Percentiles rank a stretch among this genome's conserved stretches.
Evolutionary conservation across 768 basidiomycete genomes (phyloP).

Genomic region (Trametes meyenii): DNA sequence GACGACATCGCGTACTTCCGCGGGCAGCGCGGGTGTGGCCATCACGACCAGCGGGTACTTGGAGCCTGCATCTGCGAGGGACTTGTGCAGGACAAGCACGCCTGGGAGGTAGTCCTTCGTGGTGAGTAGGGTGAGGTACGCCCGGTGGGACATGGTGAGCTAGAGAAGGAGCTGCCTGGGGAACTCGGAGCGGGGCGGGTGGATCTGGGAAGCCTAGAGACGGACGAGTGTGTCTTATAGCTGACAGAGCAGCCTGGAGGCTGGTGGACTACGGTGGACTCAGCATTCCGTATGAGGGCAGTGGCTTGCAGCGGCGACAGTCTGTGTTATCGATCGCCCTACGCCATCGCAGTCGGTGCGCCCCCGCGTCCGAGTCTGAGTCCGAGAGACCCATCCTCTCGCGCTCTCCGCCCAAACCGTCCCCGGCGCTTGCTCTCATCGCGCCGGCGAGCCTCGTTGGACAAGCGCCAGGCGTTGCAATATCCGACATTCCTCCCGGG

Average conservation of each 20-base stretch:
- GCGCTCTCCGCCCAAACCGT: not conserved
- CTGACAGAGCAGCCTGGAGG: constrained; percentile 9
- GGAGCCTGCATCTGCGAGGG: constrained; percentile 45
- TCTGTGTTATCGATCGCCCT: constrained; percentile 14
- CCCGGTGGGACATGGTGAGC: constrained; percentile 38
- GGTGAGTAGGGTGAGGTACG: constrained; percentile 82
- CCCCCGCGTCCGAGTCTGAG: not conserved
- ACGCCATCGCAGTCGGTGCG: not conserved
- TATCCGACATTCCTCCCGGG: not conserved
- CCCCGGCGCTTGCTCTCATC: not conserved
- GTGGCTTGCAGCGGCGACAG: constrained; percentile 2
- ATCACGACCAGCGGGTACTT: constrained; percentile 57
- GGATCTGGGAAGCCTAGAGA: not conserved
- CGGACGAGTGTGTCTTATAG: constrained; percentile 5
- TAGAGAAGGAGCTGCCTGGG: not conserved
- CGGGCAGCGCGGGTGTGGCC: constrained; percentile 45
- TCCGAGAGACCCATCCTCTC: not conserved
- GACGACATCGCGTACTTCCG: constrained; percentile 49
- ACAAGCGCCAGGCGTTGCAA: not conserved
- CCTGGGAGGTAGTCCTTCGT: constrained; percentile 60
- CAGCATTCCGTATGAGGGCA: not conserved
- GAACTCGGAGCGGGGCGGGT: not conserved
- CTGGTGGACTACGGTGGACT: not conserved
- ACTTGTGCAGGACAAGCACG: constrained; percentile 55
- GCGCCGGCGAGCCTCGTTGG: constrained; percentile 1